A percentile compares a stretch with the other conserved stretches of the same genome.
phyloP scores from a whole-genome alignment of 2,329 filamentous ascomycete genomes.

The Endothia cerciana region DNA sequence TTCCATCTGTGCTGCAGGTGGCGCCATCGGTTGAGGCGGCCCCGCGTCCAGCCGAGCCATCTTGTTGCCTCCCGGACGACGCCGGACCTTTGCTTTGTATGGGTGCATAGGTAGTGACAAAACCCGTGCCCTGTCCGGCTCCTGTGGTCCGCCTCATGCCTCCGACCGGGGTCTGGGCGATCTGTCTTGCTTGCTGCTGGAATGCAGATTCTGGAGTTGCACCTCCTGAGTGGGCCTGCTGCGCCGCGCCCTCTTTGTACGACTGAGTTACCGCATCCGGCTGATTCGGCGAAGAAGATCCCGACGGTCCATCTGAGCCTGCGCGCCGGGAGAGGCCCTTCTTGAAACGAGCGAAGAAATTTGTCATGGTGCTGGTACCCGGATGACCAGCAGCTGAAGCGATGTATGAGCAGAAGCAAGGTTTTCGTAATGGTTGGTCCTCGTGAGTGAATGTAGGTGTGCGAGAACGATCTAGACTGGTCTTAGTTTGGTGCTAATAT shows the following conservation, averaged over 20 bases:
- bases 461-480: too few relatives aligned
- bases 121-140: constrained; percentile 14
- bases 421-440: not conserved
- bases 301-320: not conserved
- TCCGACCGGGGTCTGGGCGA: constrained; percentile 26
- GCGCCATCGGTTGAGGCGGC: not conserved
- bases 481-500: not conserved
- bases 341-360: not conserved
- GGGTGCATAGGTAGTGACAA: constrained; percentile 17
- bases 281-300: not conserved
- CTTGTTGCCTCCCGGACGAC: not conserved
- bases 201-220: constrained; percentile 11
- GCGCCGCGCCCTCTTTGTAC: not conserved
- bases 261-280: not conserved
- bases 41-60: not conserved
- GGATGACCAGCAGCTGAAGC: not conserved
- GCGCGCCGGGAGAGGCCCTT: not conserved
- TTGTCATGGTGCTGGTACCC: not conserved
- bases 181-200: constrained; percentile 21
- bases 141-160: constrained; percentile 23
- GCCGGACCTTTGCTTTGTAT: constrained; percentile 15
- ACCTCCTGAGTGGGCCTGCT: constrained; percentile 14
- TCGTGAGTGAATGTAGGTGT: not conserved
- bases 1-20: constrained; percentile 8
- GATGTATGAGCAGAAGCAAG: not conserved